A percentile compares a stretch with the other conserved stretches of the same genome.
phyloP scores from a whole-genome alignment of 192 early-diverging fungal genomes.

The Helicostylum pulchrum region DNA sequence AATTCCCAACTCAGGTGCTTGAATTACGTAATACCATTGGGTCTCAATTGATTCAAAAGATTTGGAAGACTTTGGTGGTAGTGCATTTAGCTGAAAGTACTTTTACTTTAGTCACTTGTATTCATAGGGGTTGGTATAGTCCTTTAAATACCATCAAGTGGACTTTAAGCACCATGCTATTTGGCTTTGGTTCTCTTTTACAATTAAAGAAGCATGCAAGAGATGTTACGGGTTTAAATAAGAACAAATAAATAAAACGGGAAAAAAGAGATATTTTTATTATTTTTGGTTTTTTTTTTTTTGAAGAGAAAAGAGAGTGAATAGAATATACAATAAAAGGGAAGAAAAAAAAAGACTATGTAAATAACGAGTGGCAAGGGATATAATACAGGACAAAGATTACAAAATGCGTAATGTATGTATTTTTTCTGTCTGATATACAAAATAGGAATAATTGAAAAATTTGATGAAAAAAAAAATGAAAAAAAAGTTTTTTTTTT shows the following conservation, averaged over 20 bases:
- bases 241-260: not conserved
- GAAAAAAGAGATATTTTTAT: not conserved
- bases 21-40: slow-evolving; percentile 6
- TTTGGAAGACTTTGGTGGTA: not conserved
- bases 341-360: not conserved
- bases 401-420: too few relatives aligned
- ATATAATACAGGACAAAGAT: slow-evolving; percentile 10
- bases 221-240: slow-evolving; percentile 7
- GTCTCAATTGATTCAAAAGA: not conserved
- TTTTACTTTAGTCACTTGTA: slow-evolving; percentile 18
- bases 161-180: slow-evolving; percentile 26
- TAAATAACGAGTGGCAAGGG: not conserved
- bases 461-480: not conserved
- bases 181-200: slow-evolving; percentile 27
- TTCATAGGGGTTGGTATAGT: slow-evolving; percentile 30
- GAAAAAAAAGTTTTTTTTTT: too few relatives aligned
- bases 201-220: slow-evolving; percentile 22
- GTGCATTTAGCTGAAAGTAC: slow-evolving; percentile 30
- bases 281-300: too few relatives aligned
- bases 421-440: too few relatives aligned
- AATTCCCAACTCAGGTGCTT: slow-evolving; percentile 8
- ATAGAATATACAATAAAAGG: not conserved
- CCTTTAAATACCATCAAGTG: slow-evolving; percentile 29
- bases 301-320: not conserved
- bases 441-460: not conserved